These are phyloP conservation scores for Sporisorium sorghi DNA, from an alignment of 1,284 basidiomycete species.

Conservation along the genomic window DNA sequence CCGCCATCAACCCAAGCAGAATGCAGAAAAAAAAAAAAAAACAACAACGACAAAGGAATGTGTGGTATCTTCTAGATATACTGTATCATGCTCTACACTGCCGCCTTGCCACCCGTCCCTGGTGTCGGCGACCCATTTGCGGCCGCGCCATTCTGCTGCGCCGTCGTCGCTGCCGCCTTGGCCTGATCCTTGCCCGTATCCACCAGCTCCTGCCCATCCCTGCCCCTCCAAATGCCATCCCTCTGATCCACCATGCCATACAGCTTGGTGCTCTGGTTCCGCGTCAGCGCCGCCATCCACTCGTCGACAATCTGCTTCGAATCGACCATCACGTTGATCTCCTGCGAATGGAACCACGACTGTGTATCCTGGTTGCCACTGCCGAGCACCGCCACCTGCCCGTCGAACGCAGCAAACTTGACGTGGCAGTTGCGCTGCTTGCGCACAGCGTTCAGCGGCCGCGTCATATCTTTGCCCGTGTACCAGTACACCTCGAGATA, in stretches of 20 bases:
- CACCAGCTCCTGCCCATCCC: conserved; percentile 63
- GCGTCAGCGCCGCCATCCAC: conserved; percentile 76
- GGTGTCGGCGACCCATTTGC: background rate
- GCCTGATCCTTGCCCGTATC: conserved; percentile 57
- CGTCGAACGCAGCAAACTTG: conserved; percentile 81
- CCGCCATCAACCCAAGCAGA: background rate
- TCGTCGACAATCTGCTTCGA: conserved; percentile 75
- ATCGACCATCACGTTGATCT: conserved; percentile 82
- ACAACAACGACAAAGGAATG: background rate
- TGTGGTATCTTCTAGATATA: conserved; percentile 2
- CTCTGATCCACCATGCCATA: conserved; percentile 75
- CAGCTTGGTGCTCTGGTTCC: conserved; percentile 79
- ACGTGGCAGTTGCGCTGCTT: conserved; percentile 79
- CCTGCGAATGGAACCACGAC: conserved; percentile 82
- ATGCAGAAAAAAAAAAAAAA: background rate
- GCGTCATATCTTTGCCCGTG: conserved; percentile 77
- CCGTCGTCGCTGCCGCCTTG: conserved; percentile 9
- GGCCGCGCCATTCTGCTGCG: conserved; percentile 5
- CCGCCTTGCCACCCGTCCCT: background rate
- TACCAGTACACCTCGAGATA: conserved; percentile 77
- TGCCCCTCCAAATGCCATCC: conserved; percentile 79
- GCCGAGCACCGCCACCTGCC: conserved; percentile 78
- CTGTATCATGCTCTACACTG: too few relatives aligned
- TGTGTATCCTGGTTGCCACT: conserved; percentile 77
- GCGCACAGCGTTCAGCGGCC: conserved; percentile 78